A percentile compares a stretch with the other conserved stretches of the same genome.
phyloP scores from a whole-genome alignment of 495 filamentous ascomycete species.

The Entonaema liquescens region DNA sequence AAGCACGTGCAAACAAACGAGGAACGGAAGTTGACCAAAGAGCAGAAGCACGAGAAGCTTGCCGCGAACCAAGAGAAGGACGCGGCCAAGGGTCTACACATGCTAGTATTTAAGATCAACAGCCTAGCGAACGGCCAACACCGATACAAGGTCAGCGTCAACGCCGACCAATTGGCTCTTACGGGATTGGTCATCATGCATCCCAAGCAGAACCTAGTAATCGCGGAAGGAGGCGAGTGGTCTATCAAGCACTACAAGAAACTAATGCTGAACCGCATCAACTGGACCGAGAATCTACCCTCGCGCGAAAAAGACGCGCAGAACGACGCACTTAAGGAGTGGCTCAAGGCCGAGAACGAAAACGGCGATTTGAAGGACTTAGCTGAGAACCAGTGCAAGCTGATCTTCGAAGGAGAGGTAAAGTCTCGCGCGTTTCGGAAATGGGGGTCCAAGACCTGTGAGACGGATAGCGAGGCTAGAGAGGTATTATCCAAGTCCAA shows the following conservation, averaged over 20 bases:
- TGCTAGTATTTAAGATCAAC: conserved; percentile 88
- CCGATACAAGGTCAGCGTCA: conserved; percentile 90
- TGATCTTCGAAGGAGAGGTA: conserved; percentile 89
- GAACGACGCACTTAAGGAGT: conserved; percentile 70
- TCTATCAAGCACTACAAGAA: conserved; percentile 81
- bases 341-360: conserved; percentile 81
- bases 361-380: conserved; percentile 82
- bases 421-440: conserved; percentile 80
- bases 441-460: conserved; percentile 85
- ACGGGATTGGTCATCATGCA: conserved; percentile 90
- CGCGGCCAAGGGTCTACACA: conserved; percentile 80
- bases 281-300: conserved; percentile 89
- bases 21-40: conserved; percentile 89
- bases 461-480: conserved; percentile 86
- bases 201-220: conserved; percentile 84
- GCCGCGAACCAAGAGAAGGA: conserved; percentile 85
- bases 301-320: conserved; percentile 68
- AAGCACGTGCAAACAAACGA: conserved; percentile 83
- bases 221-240: conserved; percentile 89
- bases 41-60: conserved; percentile 87
- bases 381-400: conserved; percentile 75
- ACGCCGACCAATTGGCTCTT: conserved; percentile 85
- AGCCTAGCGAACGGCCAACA: conserved; percentile 89
- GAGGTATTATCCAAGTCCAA: conserved; percentile 80
- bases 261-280: conserved; percentile 89